Evolutionary conservation across 768 basidiomycete species (phyloP).

Genomic region (Glaciozyma martinii): DNA sequence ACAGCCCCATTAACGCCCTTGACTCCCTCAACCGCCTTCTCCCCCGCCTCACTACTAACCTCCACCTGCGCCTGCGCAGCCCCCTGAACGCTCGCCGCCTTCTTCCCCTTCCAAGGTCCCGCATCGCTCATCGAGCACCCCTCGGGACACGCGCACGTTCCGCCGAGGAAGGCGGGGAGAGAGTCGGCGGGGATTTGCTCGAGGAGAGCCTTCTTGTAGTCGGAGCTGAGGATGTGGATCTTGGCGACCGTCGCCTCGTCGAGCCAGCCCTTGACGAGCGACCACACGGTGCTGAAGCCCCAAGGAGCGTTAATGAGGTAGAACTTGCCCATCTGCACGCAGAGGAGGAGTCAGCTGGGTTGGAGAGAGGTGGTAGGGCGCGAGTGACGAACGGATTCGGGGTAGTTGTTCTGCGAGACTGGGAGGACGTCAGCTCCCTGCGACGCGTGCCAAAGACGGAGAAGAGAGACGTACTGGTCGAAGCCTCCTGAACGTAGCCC

Average conservation of each 20-base stretch:
- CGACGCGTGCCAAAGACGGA: not conserved
- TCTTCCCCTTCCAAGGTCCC: slow-evolving; percentile 70
- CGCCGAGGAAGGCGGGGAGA: slow-evolving; percentile 77
- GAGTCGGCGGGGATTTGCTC: slow-evolving; percentile 75
- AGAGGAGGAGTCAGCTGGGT: not conserved
- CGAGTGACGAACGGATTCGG: slow-evolving; percentile 49
- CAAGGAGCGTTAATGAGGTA: slow-evolving; percentile 98
- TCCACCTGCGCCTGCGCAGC: too few relatives aligned
- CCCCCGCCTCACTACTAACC: too few relatives aligned
- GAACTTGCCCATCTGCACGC: slow-evolving; percentile 72
- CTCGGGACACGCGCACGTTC: slow-evolving; percentile 61
- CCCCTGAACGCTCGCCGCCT: not conserved
- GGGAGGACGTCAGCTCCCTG: not conserved
- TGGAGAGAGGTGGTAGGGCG: not conserved
- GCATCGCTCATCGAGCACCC: slow-evolving; percentile 83
- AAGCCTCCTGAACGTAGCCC: slow-evolving; percentile 71
- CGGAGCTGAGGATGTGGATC: slow-evolving; percentile 74
- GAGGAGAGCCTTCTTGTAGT: slow-evolving; percentile 66
- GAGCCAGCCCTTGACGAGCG: slow-evolving; percentile 80
- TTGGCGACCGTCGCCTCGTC: slow-evolving; percentile 91
- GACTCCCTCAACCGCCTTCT: too few relatives aligned
- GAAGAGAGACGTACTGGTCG: slow-evolving; percentile 37
- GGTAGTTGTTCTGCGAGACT: slow-evolving; percentile 85
- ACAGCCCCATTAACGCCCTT: too few relatives aligned
- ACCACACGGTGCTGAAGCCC: slow-evolving; percentile 82